Evolutionary conservation across 2,329 filamentous ascomycete species (phyloP).

Genomic region (Xylaria sp.): DNA sequence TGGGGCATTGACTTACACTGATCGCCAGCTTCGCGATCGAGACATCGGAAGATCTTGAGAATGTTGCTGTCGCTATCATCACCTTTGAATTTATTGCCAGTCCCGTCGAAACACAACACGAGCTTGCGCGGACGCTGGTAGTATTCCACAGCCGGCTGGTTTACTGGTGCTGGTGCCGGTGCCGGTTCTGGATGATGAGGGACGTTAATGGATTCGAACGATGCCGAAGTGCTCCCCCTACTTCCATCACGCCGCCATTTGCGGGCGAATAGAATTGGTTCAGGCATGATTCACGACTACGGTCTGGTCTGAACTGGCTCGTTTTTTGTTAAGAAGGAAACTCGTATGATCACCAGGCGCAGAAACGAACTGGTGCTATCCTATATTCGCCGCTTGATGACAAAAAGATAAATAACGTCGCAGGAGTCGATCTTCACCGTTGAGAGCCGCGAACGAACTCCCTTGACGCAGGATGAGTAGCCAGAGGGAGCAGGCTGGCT

Average conservation of each 20-base stretch:
- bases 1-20: constrained; percentile 43
- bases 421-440: neutral
- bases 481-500: neutral
- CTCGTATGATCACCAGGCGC: neutral
- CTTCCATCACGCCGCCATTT: constrained; percentile 2
- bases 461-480: neutral
- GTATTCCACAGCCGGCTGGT: constrained; percentile 14
- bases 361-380: neutral
- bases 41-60: constrained; percentile 65
- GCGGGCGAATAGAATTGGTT: too few species aligned
- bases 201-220: constrained; percentile 11
- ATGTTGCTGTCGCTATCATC: constrained; percentile 61
- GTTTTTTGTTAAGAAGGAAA: neutral
- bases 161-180: constrained; percentile 22
- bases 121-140: constrained; percentile 39
- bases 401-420: neutral
- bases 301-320: neutral
- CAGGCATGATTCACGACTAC: constrained; percentile 13
- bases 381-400: neutral
- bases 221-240: constrained; percentile 13
- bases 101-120: constrained; percentile 59
- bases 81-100: constrained; percentile 58
- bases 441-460: neutral
- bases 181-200: constrained; percentile 6
- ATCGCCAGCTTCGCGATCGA: constrained; percentile 57